A percentile compares a stretch with the other conserved stretches of the same genome.
These are phyloP conservation scores for Pholiota adiposa DNA, from an alignment of 1,284 basidiomycete species.

Conservation along the genomic window DNA sequence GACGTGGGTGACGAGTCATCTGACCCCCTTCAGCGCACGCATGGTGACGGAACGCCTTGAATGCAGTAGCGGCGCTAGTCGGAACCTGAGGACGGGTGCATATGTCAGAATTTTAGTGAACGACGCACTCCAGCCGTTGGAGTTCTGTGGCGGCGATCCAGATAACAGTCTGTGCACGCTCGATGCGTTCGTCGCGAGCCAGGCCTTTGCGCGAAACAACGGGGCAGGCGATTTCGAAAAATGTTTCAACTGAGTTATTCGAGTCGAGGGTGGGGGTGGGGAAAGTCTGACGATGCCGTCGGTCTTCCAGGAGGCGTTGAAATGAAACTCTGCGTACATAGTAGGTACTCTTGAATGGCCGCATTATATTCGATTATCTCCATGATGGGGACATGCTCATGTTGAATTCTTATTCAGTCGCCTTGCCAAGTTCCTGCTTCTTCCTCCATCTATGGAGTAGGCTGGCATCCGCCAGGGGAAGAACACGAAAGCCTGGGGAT, in stretches of 20 bases:
- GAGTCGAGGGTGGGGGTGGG: neutral
- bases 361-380: neutral
- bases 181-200: conserved; percentile 70
- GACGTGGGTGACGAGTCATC: conserved; percentile 60
- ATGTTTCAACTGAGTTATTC: conserved; percentile 42
- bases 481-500: neutral
- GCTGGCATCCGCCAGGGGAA: neutral
- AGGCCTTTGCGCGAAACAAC: conserved; percentile 64
- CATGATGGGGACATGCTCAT: neutral
- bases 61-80: conserved; percentile 38
- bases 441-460: neutral
- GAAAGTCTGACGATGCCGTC: neutral
- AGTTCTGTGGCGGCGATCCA: conserved; percentile 57
- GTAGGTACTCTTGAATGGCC: neutral
- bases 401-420: neutral
- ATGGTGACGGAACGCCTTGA: conserved; percentile 66
- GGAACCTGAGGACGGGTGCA: conserved; percentile 15
- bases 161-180: conserved; percentile 70
- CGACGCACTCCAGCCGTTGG: conserved; percentile 65
- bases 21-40: conserved; percentile 68
- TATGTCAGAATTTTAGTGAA: conserved; percentile 70
- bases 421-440: neutral
- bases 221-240: conserved; percentile 71
- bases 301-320: neutral
- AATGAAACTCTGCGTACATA: neutral